Base-by-base conservation (phyloP, 208 protist species). In the Leptomonas pyrrhocoris region DNA sequence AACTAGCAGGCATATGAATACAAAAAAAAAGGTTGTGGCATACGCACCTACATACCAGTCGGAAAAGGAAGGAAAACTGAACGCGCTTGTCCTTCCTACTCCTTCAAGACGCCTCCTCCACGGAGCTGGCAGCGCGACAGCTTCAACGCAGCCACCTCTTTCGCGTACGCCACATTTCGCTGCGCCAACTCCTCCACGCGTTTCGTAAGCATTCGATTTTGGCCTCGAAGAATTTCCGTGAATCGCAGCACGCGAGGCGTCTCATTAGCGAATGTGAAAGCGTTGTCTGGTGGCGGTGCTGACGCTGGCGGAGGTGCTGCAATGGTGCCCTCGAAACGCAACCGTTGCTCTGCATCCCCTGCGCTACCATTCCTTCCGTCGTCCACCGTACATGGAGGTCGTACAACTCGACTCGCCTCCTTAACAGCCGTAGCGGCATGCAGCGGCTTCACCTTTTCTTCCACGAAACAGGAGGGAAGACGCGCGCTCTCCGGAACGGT, bases 161-260 rank as follows among this genome's bases (percentile, higher is more conserved):
- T 55, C 40, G 79, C 71, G 27, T 73, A 75, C 7, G 56, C 46
- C 45, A 55, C 68, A 46, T 81, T 86, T 19, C 58, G 64, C 34
- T 48, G 48, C 7, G 75, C 76, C 45, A 83, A 34, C 60, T 65
- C 65, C 28, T 18, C 13, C 7, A 86, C 56, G 21, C 73, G 62
- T 21, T 55, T 54, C 21, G 74, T 76, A 46, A 86, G 57, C 19
- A 86, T 45, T 11, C 36, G 53, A 48, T 83, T 86, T 36, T 83
- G 68, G 12, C 55, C 36, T 9, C 59, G 68, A 25, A 83, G 45
- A n/a, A 86, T 27, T 11, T 65, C 15, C 36, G 71, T 62, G 11
- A 48, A 54, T 19, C 57, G 51, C 30, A 42, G 42, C 48, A 55
- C 21, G 21, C 53, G 43, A n/a, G n/a, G 42, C 46, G 57, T 19